phyloP scores from a whole-genome alignment of 108 stramenopile species.

The Cyclotella kingstonii region DNA sequence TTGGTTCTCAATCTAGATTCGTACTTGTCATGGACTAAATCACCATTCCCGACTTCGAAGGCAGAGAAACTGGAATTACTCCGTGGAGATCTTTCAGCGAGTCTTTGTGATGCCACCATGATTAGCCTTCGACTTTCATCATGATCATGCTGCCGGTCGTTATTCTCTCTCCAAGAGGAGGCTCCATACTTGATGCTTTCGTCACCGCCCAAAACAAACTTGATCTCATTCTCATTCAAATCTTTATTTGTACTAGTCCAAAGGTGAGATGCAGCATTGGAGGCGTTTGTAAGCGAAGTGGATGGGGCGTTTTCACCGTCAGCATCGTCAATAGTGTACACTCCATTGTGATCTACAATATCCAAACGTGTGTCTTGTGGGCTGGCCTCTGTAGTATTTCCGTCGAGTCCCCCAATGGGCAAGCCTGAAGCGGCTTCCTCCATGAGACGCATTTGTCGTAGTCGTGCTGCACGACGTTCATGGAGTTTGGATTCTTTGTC shows the following conservation, averaged over 20 bases:
- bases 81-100: not conserved
- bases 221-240: not conserved
- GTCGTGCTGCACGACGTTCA: constrained; percentile 33
- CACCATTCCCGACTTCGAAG: too few relatives aligned
- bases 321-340: constrained; percentile 14
- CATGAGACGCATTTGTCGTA: constrained; percentile 39
- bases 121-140: constrained; percentile 25
- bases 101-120: constrained; percentile 12
- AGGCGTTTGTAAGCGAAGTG: not conserved
- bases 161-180: too few relatives aligned
- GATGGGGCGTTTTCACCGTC: not conserved
- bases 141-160: not conserved
- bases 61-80: too few relatives aligned
- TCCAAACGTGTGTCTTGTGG: not conserved
- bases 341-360: not conserved
- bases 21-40: not conserved
- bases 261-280: not conserved
- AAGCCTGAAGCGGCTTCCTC: constrained; percentile 44
- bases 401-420: constrained; percentile 1
- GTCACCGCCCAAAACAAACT: constrained; percentile 1
- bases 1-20: not conserved
- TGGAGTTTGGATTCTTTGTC: constrained; percentile 40
- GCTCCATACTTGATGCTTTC: too few relatives aligned
- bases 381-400: not conserved
- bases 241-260: not conserved